Evolutionary conservation across 306 rosid species (phyloP), one percentile per base, ranked within the genome.

Genomic region (Argentina anserina): DNA sequence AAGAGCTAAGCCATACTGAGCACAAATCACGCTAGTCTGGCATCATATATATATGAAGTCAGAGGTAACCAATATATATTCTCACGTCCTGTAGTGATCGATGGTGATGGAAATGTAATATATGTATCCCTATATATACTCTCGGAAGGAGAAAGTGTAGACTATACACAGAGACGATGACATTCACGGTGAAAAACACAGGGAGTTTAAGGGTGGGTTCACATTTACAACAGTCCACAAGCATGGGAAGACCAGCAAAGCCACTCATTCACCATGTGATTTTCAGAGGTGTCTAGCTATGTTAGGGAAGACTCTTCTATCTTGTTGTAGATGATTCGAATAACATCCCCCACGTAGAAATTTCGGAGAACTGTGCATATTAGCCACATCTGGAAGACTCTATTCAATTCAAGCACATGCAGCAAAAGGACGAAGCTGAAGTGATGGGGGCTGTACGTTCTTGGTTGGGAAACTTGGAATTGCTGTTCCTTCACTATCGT

Each of bases 141-240:
- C 36, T 33, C 36, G 5, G 36, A 33, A 33, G 36, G 5, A 40
- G 43, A 9, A 40, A 6, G 23, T 17, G 23, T 1, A 5, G n/a
- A n/a, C n/a, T 5, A 7, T 47, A 46, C 18, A 43, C 4, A 3
- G 3, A 18, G 53, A 70, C 23, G 28, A 42, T 62, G 53, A 70
- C 55, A 10, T 25, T 21, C 53, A 66, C 3, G 65, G 71, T 31
- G 59, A 63, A 75, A 42, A 82, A 72, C 82, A 73, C 34, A 75
- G 71, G 69, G 31, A 33, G 76, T 81, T 80, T 17, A 41, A 33
- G 7, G 68, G 82, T 82, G 88, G 87, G 87, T 70, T 84, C 81
- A 46, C 75, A 78, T 73, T 74, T 29, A n/a, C 43, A 70, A 62
- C 37, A 64, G 59, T 58, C 81, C 81, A 70, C 87, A 15, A 6